These are phyloP conservation scores for Gaultheria prostrata DNA, from an alignment of 148 eudicot species.

Conservation along the genomic window DNA sequence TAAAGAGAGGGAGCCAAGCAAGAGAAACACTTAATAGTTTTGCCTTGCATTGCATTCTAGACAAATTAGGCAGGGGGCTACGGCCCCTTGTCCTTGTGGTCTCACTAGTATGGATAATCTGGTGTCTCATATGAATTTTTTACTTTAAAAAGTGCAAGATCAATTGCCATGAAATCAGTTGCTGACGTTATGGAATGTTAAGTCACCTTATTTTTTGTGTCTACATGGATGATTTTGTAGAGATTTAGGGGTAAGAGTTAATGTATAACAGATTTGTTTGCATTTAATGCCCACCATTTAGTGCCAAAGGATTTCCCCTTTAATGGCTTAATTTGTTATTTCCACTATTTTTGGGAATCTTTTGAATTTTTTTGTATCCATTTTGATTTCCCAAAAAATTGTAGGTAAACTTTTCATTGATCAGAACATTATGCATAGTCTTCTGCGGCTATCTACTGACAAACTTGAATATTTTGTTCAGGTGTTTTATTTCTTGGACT, in stretches of 20 bases:
- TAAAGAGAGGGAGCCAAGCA: neutral
- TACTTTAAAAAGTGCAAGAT: neutral
- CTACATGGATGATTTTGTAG: neutral
- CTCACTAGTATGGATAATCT: neutral
- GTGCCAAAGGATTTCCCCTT: neutral
- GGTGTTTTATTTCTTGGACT: conserved; percentile 93
- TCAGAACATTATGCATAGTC: neutral
- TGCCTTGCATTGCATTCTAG: neutral
- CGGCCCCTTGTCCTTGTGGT: neutral
- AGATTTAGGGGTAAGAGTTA: neutral
- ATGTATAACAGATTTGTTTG: neutral
- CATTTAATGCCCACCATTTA: neutral
- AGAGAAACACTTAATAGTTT: neutral
- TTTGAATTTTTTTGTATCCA: neutral
- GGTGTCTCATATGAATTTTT: neutral
- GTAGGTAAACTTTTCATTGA: neutral
- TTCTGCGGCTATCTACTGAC: neutral
- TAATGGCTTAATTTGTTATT: neutral
- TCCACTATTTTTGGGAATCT: neutral
- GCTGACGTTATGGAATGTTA: neutral
- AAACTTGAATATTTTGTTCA: conserved; percentile 29
- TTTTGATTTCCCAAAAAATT: neutral
- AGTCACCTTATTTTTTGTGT: neutral
- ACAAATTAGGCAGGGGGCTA: neutral
- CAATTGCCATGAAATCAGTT: neutral